Percentiles rank a stretch among this genome's conserved stretches.
phyloP scores from a whole-genome alignment of 2,329 filamentous ascomycete genomes.

The Colletotrichum brevisporum region DNA sequence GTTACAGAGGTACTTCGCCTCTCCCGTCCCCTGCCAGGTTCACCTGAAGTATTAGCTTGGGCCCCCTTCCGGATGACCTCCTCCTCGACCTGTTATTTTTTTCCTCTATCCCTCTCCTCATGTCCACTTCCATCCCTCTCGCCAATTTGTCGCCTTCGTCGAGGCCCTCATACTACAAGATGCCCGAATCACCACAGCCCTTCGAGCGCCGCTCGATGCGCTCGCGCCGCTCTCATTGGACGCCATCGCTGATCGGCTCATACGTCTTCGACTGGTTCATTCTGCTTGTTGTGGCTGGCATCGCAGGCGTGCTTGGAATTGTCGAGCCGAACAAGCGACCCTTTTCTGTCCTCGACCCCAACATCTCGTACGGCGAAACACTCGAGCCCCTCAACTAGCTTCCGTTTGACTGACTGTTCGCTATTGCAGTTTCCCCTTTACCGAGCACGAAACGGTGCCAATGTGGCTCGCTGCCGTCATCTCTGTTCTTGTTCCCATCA shows the following conservation, averaged over 20 bases:
- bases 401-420: slow-evolving; percentile 22
- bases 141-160: slow-evolving; percentile 34
- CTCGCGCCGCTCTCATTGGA: slow-evolving; percentile 35
- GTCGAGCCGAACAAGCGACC: slow-evolving; percentile 76
- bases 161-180: slow-evolving; percentile 40
- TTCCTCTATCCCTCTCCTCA: slow-evolving; percentile 25
- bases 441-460: slow-evolving; percentile 79
- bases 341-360: slow-evolving; percentile 79
- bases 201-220: slow-evolving; percentile 32
- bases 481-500: slow-evolving; percentile 73
- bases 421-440: slow-evolving; percentile 75
- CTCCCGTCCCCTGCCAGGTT: slow-evolving; percentile 7
- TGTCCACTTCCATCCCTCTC: slow-evolving; percentile 42
- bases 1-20: slow-evolving; percentile 5
- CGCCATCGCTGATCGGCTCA: slow-evolving; percentile 63
- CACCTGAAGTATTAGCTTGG: slow-evolving; percentile 36
- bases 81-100: slow-evolving; percentile 11
- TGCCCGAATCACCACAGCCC: slow-evolving; percentile 50
- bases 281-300: slow-evolving; percentile 70
- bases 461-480: slow-evolving; percentile 75
- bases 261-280: slow-evolving; percentile 84
- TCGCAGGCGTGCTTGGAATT: slow-evolving; percentile 71
- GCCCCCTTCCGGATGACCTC: slow-evolving; percentile 30
- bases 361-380: slow-evolving; percentile 74
- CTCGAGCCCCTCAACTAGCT: too few relatives aligned